A percentile compares a stretch with the other conserved stretches of the same genome.
Evolutionary conservation across 139 green algal species (phyloP).

Genomic region (Pedinophyceae sp.): DNA sequence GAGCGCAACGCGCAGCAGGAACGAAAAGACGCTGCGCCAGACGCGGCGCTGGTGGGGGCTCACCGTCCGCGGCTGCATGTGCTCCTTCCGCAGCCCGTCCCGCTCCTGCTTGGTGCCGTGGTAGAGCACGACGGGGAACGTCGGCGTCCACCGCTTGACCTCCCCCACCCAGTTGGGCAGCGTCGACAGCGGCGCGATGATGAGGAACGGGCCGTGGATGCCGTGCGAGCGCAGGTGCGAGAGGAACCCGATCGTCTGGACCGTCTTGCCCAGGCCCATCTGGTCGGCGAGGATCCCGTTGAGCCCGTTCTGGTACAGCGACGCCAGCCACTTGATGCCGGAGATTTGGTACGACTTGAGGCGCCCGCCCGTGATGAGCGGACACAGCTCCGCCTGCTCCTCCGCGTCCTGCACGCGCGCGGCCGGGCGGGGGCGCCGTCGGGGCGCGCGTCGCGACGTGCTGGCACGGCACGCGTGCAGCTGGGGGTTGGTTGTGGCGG

Average conservation of each 20-base stretch:
- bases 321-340: slow-evolving; percentile 79
- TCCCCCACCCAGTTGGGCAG: slow-evolving; percentile 89
- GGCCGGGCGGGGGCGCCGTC: too few species aligned
- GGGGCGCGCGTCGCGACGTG: too few species aligned
- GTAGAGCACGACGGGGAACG: slow-evolving; percentile 73
- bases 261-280: slow-evolving; percentile 94
- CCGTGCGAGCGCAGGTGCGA: slow-evolving; percentile 59
- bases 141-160: slow-evolving; percentile 70
- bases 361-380: slow-evolving; percentile 57
- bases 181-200: slow-evolving; percentile 81
- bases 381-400: slow-evolving; percentile 41
- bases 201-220: slow-evolving; percentile 61
- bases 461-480: too few species aligned
- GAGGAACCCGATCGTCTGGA: slow-evolving; percentile 91
- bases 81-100: neutral
- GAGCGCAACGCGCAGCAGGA: too few species aligned
- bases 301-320: slow-evolving; percentile 75
- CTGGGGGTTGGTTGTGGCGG: neutral
- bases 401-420: too few species aligned
- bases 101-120: slow-evolving; percentile 64
- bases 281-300: slow-evolving; percentile 91
- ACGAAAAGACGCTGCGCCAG: too few species aligned
- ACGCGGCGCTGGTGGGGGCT: too few species aligned
- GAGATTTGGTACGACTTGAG: slow-evolving; percentile 74
- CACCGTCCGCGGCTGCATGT: too few species aligned